Evolutionary conservation across 352 stramenopile species (phyloP), one percentile per base, ranked within the genome.

Genomic region (Phytophthora vignae): DNA sequence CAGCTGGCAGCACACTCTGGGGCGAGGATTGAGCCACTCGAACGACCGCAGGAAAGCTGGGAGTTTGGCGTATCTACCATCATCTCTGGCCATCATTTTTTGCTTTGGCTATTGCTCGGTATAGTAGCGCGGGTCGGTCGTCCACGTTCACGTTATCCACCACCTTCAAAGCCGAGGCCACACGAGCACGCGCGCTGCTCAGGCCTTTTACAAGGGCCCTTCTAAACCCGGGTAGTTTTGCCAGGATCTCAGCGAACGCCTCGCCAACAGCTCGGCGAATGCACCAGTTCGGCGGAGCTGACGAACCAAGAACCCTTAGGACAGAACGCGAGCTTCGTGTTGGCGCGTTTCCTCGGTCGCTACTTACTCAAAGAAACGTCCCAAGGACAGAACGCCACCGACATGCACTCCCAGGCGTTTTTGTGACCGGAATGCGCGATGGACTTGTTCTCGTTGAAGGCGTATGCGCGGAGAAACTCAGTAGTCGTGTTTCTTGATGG

Each of bases 391-490:
- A 48, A 48, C 40, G 40, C 40, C 40, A 25, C 27, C 6, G 52
- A 68, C 7, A 4, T 60, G n/a, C 52, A 68, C 0, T 0, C 10
- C 61, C 36, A 68, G n/a, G 56, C 25, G 9, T 60, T 60, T 8
- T 17, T 25, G 40, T 61, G 22, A 5, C 50, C 61, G 1, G 50
- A 68, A 33, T 17, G 17, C 0, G 1, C 22, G 25, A 68, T 68
- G 2, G 61, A 49, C 52, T 60, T 68, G 27, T 61, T 68, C 12
- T 68, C 52, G 31, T 68, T 68, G 21, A 68, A 60, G 4, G 61
- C 50, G 15, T 61, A 68, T 4, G 38, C 38, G 15, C 36, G 36
- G n/a, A 61, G 40, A 22, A 68, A 60, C 36, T 12, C 4, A 1
- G 50, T 60, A 7, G 6, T 67, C 60, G 17, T 36, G 49, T 33